Percentiles rank a stretch among this genome's conserved stretches.
These are phyloP conservation scores for Peronospora farinosa DNA, from an alignment of 352 stramenopile species.

Conservation along the genomic window DNA sequence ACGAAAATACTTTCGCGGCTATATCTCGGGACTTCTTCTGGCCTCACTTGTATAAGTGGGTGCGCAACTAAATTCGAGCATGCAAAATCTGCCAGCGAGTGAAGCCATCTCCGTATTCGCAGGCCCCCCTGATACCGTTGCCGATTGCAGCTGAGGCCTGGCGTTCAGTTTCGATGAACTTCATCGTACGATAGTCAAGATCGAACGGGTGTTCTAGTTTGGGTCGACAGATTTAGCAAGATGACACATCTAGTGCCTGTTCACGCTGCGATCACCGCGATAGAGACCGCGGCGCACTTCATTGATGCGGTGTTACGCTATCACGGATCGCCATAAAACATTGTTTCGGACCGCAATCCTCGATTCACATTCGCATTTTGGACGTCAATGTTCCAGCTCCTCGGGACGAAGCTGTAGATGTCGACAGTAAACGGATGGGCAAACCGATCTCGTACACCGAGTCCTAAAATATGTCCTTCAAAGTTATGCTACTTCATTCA, in stretches of 20 bases:
- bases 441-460: not conserved
- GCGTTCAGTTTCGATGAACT: no score
- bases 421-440: no score
- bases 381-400: no score
- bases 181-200: not conserved
- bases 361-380: no score
- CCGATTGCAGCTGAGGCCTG: not conserved
- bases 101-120: not conserved
- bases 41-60: not conserved
- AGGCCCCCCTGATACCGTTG: not conserved
- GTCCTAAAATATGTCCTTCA: not conserved
- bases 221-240: conserved; percentile 30
- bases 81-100: no score
- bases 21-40: no score
- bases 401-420: no score
- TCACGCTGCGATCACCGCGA: conserved; percentile 2
- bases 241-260: conserved; percentile 22
- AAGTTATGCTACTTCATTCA: not conserved
- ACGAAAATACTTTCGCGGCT: conserved; percentile 14
- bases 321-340: no score
- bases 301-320: conserved; percentile 22
- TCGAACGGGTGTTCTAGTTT: not conserved
- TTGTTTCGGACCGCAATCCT: no score
- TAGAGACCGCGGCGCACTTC: conserved; percentile 16
- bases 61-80: not conserved